These are phyloP conservation scores for Gyrodon lividus DNA, from an alignment of 768 basidiomycete genomes.

Conservation along the genomic window DNA sequence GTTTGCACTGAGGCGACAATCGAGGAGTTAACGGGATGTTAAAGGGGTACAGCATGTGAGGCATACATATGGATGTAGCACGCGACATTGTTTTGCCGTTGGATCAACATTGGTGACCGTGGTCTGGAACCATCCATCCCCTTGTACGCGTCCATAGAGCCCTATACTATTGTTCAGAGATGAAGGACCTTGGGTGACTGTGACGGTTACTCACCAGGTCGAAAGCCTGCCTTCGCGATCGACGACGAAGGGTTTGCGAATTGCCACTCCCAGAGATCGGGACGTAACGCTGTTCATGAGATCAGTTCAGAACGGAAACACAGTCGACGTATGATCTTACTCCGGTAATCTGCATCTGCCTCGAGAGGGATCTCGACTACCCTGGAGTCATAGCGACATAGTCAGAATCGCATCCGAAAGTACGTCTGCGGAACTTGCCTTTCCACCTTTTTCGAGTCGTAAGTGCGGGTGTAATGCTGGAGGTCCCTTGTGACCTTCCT, in stretches of 20 bases:
- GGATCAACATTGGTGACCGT: constrained; percentile 79
- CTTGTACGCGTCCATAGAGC: constrained; percentile 61
- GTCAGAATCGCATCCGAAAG: background rate
- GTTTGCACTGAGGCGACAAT: constrained; percentile 47
- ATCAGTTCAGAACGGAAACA: background rate
- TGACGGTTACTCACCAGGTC: constrained; percentile 38
- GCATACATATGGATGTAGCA: constrained; percentile 65
- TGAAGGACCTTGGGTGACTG: background rate
- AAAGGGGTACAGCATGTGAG: background rate
- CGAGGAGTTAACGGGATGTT: background rate
- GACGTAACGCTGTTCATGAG: constrained; percentile 29
- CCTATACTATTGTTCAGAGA: constrained; percentile 30
- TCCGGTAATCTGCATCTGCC: constrained; percentile 61
- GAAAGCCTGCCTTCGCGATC: constrained; percentile 50
- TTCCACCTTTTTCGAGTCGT: constrained; percentile 51
- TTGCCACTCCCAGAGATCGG: constrained; percentile 58
- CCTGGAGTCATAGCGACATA: constrained; percentile 32
- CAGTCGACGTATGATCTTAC: constrained; percentile 34
- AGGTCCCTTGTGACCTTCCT: constrained; percentile 44
- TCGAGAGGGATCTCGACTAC: constrained; percentile 58
- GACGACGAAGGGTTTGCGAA: constrained; percentile 58
- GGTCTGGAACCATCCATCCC: constrained; percentile 59
- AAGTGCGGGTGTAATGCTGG: constrained; percentile 66
- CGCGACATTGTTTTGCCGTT: constrained; percentile 71
- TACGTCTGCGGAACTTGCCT: constrained; percentile 40